These are phyloP conservation scores for Diaporthe ampelina DNA, from an alignment of 2,329 filamentous ascomycete genomes.

Conservation along the genomic window DNA sequence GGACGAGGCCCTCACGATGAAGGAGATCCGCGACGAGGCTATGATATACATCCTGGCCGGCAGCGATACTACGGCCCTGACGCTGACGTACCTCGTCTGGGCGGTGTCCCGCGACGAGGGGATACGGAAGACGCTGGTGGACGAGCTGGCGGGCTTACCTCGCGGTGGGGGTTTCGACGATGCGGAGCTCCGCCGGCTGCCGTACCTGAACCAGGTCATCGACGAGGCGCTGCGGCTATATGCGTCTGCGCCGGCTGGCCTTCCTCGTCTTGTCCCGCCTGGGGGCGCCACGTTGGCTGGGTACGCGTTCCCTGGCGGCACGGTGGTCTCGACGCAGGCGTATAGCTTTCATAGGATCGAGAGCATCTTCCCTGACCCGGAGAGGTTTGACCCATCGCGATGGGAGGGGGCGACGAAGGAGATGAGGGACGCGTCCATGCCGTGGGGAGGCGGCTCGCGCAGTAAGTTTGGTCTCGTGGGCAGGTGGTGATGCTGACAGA, in stretches of 20 bases:
- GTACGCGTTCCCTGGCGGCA: slow-evolving; percentile 56
- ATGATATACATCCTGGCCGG: slow-evolving; percentile 63
- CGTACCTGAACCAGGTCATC: slow-evolving; percentile 58
- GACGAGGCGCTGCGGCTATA: slow-evolving; percentile 62
- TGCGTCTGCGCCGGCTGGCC: slow-evolving; percentile 53
- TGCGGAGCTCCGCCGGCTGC: slow-evolving; percentile 52
- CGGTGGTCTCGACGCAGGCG: slow-evolving; percentile 57
- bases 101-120: slow-evolving; percentile 49
- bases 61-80: slow-evolving; percentile 64
- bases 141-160: slow-evolving; percentile 53
- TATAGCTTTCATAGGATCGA: slow-evolving; percentile 61
- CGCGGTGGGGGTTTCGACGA: slow-evolving; percentile 48
- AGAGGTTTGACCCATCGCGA: slow-evolving; percentile 52
- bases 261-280: slow-evolving; percentile 57
- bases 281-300: slow-evolving; percentile 56
- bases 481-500: not conserved
- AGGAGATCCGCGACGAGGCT: slow-evolving; percentile 57
- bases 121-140: slow-evolving; percentile 50
- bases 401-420: slow-evolving; percentile 52
- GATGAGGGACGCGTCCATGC: slow-evolving; percentile 48
- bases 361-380: slow-evolving; percentile 56
- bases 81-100: slow-evolving; percentile 63
- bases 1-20: slow-evolving; percentile 43
- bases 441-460: slow-evolving; percentile 49
- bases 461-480: slow-evolving; percentile 41